Base-by-base conservation (phyloP, 1,284 basidiomycete genomes). In the Boletus sp. region DNA sequence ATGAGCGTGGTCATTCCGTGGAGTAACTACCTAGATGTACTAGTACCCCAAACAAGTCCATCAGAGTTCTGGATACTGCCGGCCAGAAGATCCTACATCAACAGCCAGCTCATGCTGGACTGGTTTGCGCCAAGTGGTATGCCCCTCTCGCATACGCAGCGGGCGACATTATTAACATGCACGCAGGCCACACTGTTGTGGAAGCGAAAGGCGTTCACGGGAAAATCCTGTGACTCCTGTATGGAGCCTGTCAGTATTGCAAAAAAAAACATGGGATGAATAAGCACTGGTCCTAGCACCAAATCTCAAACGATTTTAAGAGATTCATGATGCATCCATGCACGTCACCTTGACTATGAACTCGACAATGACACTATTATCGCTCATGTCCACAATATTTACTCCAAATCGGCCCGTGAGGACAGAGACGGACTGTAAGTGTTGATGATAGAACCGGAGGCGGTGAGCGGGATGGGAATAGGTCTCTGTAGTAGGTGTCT, bases 281-380 rank as follows among this genome's bases (percentile, higher is more conserved):
- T n/a, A n/a, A n/a, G n/a, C n/a, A n/a, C n/a, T n/a, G n/a, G n/a
- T n/a, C n/a, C n/a, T n/a, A n/a, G n/a, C n/a, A n/a, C n/a, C n/a
- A 83, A 58, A 99, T 87, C 50, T 97, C 97, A 73, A 97, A 99
- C 8, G 97, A 96, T 74, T 95, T 90, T 67, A 99, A 81, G 51
- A 99, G 81, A 67, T 87, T 90, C 70, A 80, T 82, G 98, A 98
- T 23, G 95, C 94, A 72, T 98, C 93, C 55, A 98, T 92, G 47
- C 97, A 83, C 48, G 83, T 81, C 56, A 92, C 94, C 83, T 99
- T 99, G 54, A 92, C 97, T 25, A 91, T 91, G 76, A 98, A 80
- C 81, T 99, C 97, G 52, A 99, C 93, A 65, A 98, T 98, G 52
- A 97, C 89, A 71, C 90, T 92, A 71, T 97, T 89, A 75, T 96